Evolutionary conservation across 1,284 basidiomycete species (phyloP), one percentile per base, ranked within the genome.

Genomic region (Albatrellus sp.): DNA sequence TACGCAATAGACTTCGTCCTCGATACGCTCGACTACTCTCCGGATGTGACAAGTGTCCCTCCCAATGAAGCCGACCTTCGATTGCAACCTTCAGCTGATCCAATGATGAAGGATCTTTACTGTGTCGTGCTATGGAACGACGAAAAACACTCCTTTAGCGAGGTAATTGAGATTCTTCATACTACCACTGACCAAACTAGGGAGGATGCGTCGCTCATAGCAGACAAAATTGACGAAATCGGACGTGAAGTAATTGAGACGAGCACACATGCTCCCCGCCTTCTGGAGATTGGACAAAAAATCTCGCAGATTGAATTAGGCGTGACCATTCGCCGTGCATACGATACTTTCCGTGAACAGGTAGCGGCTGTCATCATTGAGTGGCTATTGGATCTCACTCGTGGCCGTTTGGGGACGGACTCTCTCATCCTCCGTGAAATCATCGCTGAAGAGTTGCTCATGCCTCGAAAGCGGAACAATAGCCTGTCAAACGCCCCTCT

Each of bases 51-150:
- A 0, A 63, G 65, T 32, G 72, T 87, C 1, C 89, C 90, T 0
- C 56, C 67, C 1, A 75, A 74, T 50, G 80, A 86, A 58, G 72
- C 72, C 0, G 80, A 84, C 45, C 70, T 90, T 8, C 73, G 77
- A n/a, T 61, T 77, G 8, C 80, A 87, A 54, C 75, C 78, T 3
- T 77, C 82, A 1, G 75, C 74, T 1, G 83, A 89, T 52, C 80
- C 84, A 1, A 74, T 82, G 70, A 69, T 73, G 62, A 79, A 78
- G 51, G 83, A 93, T 50, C 75, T 86, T 30, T 94, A 82, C 61
- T 81, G 86, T 17, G 75, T 98, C 44, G 70, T 96, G 14, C 65
- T 98, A 2, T 98, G 92, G 92, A 93, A 96, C 61, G 94, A 98
- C 64, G 96, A 99, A 62, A 96, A 92, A 55, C 96, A 98, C 61